phyloP scores from a whole-genome alignment of 2,329 filamentous ascomycete species.

The Gyromitra esculenta region DNA sequence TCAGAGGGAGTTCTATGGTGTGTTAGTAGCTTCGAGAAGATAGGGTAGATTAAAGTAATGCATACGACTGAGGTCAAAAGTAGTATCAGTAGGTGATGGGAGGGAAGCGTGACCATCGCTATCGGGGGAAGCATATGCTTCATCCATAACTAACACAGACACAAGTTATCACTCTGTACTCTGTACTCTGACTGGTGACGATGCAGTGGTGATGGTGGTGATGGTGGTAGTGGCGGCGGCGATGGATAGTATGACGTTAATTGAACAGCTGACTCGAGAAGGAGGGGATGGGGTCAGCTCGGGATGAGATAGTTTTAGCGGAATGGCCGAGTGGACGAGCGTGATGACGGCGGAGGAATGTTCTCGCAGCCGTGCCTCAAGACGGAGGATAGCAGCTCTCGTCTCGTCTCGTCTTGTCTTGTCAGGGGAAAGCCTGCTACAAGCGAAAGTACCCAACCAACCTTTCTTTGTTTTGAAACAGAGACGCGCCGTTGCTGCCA shows the following conservation, averaged over 20 bases:
- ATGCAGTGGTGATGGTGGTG: not conserved
- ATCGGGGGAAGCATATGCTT: slow-evolving; percentile 54
- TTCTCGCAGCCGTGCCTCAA: not conserved
- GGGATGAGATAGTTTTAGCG: not conserved
- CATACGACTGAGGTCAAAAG: slow-evolving; percentile 53
- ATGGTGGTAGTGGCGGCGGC: not conserved
- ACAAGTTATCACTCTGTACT: slow-evolving; percentile 32
- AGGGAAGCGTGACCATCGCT: slow-evolving; percentile 55
- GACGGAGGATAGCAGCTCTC: slow-evolving; percentile 7
- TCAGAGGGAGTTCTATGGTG: slow-evolving; percentile 41
- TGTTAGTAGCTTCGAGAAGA: slow-evolving; percentile 5
- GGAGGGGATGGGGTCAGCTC: not conserved
- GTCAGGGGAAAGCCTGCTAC: slow-evolving; percentile 15
- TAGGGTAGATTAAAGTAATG: not conserved
- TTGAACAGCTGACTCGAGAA: slow-evolving; percentile 8
- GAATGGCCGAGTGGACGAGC: not conserved
- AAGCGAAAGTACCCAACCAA: not conserved
- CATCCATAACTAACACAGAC: slow-evolving; percentile 49
- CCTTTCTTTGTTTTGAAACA: slow-evolving; percentile 45
- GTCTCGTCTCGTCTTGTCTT: not conserved
- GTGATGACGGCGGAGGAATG: not conserved
- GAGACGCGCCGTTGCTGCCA: slow-evolving; percentile 46
- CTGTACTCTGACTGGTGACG: slow-evolving; percentile 15
- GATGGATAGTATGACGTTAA: not conserved
- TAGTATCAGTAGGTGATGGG: slow-evolving; percentile 54